Evolutionary conservation across 2,329 filamentous ascomycete genomes (phyloP).

Genomic region (Colletotrichum tropicicola): DNA sequence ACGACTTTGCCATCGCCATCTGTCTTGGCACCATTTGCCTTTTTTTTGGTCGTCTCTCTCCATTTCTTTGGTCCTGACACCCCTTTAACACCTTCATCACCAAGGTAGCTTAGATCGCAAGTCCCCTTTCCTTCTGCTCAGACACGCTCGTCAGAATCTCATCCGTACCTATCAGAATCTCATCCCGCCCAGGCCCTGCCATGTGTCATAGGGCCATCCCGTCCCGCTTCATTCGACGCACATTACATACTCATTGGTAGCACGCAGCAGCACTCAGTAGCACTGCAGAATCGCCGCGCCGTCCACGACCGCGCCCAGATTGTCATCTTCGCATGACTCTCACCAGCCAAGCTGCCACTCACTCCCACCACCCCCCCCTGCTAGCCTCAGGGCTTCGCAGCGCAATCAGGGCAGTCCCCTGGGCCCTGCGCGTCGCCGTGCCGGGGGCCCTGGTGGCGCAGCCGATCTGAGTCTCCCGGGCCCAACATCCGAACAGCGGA

Average conservation of each 20-base stretch:
- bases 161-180: background rate
- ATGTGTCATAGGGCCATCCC: slow-evolving; percentile 2
- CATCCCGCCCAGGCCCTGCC: background rate
- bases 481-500: slow-evolving; percentile 22
- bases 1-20: background rate
- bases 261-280: background rate
- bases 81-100: background rate
- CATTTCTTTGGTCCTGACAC: background rate
- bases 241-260: background rate
- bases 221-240: background rate
- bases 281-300: background rate
- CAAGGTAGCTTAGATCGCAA: too few relatives aligned
- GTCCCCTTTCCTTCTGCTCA: too few relatives aligned
- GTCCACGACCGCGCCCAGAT: background rate
- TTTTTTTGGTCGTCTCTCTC: background rate
- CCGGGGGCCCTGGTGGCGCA: slow-evolving; percentile 17
- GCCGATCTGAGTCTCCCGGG: slow-evolving; percentile 25
- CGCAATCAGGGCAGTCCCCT: slow-evolving; percentile 19
- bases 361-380: background rate
- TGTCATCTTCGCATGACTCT: slow-evolving; percentile 5
- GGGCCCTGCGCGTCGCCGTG: background rate
- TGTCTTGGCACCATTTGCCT: background rate
- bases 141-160: too few relatives aligned
- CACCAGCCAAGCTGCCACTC: slow-evolving; percentile 5
- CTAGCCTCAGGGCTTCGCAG: slow-evolving; percentile 11